Percentiles rank a stretch among this genome's conserved stretches.
phyloP scores from a whole-genome alignment of 768 basidiomycete genomes.

The Suillus luteus region DNA sequence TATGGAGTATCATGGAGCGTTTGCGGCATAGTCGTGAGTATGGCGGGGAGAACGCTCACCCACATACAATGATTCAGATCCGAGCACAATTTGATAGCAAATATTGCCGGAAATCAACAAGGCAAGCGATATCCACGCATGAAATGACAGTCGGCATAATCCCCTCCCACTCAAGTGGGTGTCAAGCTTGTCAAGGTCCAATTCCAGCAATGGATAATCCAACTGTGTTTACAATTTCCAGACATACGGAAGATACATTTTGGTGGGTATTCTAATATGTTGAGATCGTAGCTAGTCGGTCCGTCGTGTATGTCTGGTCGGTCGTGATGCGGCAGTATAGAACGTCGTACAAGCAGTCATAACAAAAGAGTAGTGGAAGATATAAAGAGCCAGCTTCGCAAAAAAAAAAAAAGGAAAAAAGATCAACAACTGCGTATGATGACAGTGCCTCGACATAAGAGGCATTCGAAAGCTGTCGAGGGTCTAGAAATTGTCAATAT shows the following conservation, averaged over 20 bases:
- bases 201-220: background rate
- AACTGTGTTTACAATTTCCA: constrained; percentile 8
- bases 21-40: no score
- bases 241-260: constrained; percentile 20
- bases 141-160: no score
- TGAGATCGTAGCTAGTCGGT: constrained; percentile 1
- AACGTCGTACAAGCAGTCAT: background rate
- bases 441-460: background rate
- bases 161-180: no score
- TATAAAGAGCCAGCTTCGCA: constrained; percentile 2
- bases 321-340: background rate
- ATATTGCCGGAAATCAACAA: no score
- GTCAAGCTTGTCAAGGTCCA: background rate
- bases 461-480: background rate
- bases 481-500: background rate
- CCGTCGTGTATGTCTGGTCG: constrained; percentile 3
- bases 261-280: constrained; percentile 10
- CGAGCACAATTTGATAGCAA: no score
- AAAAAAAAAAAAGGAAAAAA: background rate
- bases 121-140: no score
- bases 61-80: no score
- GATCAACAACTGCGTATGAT: background rate
- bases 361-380: background rate
- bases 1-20: no score
- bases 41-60: no score